Conservation (phyloP, 2,329 filamentous ascomycete genomes). For the Penicillium fuscoglaucum region DNA sequence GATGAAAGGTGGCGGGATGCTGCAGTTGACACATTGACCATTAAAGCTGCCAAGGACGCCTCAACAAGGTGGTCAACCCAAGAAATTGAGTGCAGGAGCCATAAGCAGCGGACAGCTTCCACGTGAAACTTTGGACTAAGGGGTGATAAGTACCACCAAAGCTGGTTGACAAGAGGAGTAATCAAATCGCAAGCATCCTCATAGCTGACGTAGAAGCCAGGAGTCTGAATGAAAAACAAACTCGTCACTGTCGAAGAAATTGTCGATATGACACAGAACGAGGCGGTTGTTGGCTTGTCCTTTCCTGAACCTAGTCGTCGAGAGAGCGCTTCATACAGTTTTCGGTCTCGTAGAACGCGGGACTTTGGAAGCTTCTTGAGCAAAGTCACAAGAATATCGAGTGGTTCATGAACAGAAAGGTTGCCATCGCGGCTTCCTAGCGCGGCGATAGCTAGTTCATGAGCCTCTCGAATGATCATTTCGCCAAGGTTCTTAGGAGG, state of each 20-base stretch:
- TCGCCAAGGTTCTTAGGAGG: constrained; percentile 57
- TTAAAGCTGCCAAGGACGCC: constrained; percentile 69
- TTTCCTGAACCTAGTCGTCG: constrained; percentile 25
- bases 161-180: constrained; percentile 65
- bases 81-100: constrained; percentile 78
- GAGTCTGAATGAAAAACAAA: constrained; percentile 38
- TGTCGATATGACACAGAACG: constrained; percentile 39
- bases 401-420: constrained; percentile 57
- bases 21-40: constrained; percentile 53
- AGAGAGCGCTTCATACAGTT: constrained; percentile 39
- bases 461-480: constrained; percentile 63
- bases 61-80: constrained; percentile 72
- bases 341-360: constrained; percentile 34
- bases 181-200: constrained; percentile 62
- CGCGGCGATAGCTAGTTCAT: constrained; percentile 37
- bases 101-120: constrained; percentile 81
- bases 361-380: constrained; percentile 44
- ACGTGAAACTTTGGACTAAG: constrained; percentile 89
- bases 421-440: constrained; percentile 27
- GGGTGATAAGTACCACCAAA: constrained; percentile 82
- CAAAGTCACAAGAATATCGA: constrained; percentile 58
- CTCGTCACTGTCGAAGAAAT: constrained; percentile 52
- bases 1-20: constrained; percentile 33
- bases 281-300: constrained; percentile 30
- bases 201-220: constrained; percentile 41